Base-by-base conservation (phyloP, 2,329 filamentous ascomycete species). In the Macrophomina pseudophaseolina region DNA sequence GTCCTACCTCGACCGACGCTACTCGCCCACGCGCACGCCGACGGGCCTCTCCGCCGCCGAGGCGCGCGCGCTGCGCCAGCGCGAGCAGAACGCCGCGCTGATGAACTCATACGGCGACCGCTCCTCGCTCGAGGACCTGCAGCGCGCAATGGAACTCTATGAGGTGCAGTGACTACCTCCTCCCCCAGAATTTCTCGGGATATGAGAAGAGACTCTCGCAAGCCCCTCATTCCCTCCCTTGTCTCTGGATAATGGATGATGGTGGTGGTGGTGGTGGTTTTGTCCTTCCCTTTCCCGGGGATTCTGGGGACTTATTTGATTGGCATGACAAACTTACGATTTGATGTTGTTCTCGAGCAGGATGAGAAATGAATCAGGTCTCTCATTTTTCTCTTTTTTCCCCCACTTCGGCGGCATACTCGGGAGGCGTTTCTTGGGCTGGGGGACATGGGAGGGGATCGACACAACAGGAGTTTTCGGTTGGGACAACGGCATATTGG, bases 91-190 rank as follows among this genome's bases (percentile, higher is more conserved):
- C 48, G 65, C 38, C 58, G 65, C 65, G 11, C 56, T 66, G 5
- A 66, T 62, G 48, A 49, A 56, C 16, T 56, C 65, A 12, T 66
- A 66, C 49, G 65, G 58, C 65, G 38, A 62, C 40, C 65, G 65
- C 48, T 46, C 40, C 11, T 62, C 56, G 46, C 56, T 66, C 48
- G 65, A 66, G 48, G 65, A 66, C 49, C 35, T 66, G 38, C 65
- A 66, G 44, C 59, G 59, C 8, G 65, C 65, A 48, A 66, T 66
- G 56, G 65, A 62, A 54, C 38, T 66, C 48, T 66, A 66, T 28
- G 65, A 66, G 65, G 65, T 66, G 35, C 58, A 62, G 58, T 62
- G 58, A 62, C 49, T 8, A 30, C 18, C 23, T 32, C 23, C 48
- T 32, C 18, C 51, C 11, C 52, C 16, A 38, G 32, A 28, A 32